These are phyloP conservation scores for Flaveria robusta DNA, from an alignment of 129 eudicot genomes.

Conservation along the genomic window DNA sequence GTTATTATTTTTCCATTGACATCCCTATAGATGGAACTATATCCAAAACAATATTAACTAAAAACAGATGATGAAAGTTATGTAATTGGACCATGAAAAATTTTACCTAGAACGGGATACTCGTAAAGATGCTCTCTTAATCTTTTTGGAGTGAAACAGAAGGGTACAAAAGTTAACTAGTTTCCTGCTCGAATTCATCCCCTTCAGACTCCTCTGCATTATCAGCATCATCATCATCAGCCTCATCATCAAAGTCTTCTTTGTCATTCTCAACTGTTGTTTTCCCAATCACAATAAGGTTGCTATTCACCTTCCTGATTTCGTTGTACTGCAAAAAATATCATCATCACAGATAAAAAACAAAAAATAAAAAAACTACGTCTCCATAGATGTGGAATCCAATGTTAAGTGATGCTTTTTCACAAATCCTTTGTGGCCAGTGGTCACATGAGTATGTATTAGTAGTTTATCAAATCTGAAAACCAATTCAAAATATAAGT, in stretches of 20 bases:
- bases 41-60: conserved; percentile 15
- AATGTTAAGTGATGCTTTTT: neutral
- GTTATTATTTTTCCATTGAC: neutral
- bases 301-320: conserved; percentile 73
- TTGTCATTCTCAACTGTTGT: conserved; percentile 69
- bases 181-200: conserved; percentile 93
- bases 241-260: conserved; percentile 74
- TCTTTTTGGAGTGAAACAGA: neutral
- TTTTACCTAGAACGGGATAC: neutral
- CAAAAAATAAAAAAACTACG: neutral
- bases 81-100: neutral
- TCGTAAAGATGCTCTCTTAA: conserved; percentile 5
- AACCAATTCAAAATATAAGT: neutral
- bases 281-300: conserved; percentile 63
- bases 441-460: neutral
- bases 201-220: conserved; percentile 96
- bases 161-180: conserved; percentile 44
- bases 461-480: neutral
- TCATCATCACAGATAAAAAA: neutral
- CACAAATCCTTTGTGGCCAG: neutral
- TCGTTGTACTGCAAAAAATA: conserved; percentile 58
- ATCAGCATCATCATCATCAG: conserved; percentile 55
- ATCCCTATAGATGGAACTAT: neutral
- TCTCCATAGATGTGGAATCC: neutral
- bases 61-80: neutral